Conservation (phyloP, 495 filamentous ascomycete species). For the Hypoxylon perforatum region DNA sequence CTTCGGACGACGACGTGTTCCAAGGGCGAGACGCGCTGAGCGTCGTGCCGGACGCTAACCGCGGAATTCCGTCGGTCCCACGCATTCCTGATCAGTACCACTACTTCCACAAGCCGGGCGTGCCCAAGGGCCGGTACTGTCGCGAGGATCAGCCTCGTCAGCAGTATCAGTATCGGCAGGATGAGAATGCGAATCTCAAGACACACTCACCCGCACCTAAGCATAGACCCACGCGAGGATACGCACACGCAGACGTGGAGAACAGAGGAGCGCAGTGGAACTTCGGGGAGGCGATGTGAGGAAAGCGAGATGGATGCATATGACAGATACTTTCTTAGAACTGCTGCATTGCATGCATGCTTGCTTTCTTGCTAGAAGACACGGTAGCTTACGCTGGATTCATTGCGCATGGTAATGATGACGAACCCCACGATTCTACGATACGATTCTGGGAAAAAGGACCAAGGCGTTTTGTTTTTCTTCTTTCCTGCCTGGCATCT, state of each 20-base stretch:
- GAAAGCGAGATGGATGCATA: conserved; percentile 2
- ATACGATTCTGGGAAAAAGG: conserved; percentile 15
- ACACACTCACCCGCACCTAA: no score
- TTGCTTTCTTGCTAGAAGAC: no score
- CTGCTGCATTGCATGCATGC: no score
- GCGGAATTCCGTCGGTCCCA: conserved; percentile 54
- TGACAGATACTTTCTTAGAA: no score
- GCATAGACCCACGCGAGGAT: no score
- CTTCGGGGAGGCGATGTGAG: conserved; percentile 27
- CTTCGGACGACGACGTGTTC: neutral
- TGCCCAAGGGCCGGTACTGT: neutral
- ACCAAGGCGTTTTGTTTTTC: conserved; percentile 30
- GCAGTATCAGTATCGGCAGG: neutral
- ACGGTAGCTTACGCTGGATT: conserved; percentile 6
- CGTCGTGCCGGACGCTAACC: conserved; percentile 49
- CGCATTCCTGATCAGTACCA: conserved; percentile 45
- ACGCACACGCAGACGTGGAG: neutral
- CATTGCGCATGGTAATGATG: conserved; percentile 13
- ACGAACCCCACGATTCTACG: conserved; percentile 11
- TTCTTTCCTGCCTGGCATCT: no score
- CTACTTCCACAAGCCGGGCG: conserved; percentile 27
- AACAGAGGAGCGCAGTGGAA: conserved; percentile 2
- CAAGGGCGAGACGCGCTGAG: conserved; percentile 30
- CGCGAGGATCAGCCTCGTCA: neutral
- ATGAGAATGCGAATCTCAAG: no score